Conservation (phyloP, 2,329 filamentous ascomycete species). For the Massarina eburnea region DNA sequence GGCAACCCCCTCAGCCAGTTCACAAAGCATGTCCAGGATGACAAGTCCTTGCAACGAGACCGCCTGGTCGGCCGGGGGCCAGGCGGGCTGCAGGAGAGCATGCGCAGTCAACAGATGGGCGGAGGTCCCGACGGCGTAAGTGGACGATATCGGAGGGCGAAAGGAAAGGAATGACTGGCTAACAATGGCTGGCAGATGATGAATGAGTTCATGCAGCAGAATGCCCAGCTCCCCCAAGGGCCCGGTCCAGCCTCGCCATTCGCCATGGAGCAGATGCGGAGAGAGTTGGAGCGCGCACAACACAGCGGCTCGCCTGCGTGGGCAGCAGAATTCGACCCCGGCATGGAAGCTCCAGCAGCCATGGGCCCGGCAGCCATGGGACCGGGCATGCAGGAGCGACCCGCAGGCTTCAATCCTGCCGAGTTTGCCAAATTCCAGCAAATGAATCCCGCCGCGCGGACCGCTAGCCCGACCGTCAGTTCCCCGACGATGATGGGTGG, state of each 20-base stretch:
- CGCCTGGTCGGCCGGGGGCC: slow-evolving; percentile 76
- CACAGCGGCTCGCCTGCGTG: slow-evolving; percentile 60
- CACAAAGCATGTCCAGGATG: slow-evolving; percentile 94
- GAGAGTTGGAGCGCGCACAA: slow-evolving; percentile 60
- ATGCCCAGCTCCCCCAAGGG: slow-evolving; percentile 60
- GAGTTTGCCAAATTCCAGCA: slow-evolving; percentile 87
- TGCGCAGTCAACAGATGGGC: slow-evolving; percentile 71
- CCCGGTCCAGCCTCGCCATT: slow-evolving; percentile 59
- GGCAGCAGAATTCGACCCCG: slow-evolving; percentile 66
- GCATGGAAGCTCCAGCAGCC: slow-evolving; percentile 60
- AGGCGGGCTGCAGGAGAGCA: slow-evolving; percentile 70
- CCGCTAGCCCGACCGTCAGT: slow-evolving; percentile 59
- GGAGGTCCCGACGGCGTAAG: slow-evolving; percentile 65
- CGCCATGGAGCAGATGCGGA: slow-evolving; percentile 67
- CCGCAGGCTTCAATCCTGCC: slow-evolving; percentile 68
- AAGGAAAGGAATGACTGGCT: slow-evolving; percentile 19
- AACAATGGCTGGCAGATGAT: slow-evolving; percentile 67
- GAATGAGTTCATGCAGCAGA: slow-evolving; percentile 87
- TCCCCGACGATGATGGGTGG: slow-evolving; percentile 45
- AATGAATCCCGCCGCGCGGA: slow-evolving; percentile 59
- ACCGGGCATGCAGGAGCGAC: slow-evolving; percentile 63
- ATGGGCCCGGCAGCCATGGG: slow-evolving; percentile 77
- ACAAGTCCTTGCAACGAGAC: slow-evolving; percentile 92
- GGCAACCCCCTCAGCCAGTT: slow-evolving; percentile 97
- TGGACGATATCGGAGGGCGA: slow-evolving; percentile 7